Base-by-base conservation (phyloP, 306 rosid genomes). In the Senna tora region DNA sequence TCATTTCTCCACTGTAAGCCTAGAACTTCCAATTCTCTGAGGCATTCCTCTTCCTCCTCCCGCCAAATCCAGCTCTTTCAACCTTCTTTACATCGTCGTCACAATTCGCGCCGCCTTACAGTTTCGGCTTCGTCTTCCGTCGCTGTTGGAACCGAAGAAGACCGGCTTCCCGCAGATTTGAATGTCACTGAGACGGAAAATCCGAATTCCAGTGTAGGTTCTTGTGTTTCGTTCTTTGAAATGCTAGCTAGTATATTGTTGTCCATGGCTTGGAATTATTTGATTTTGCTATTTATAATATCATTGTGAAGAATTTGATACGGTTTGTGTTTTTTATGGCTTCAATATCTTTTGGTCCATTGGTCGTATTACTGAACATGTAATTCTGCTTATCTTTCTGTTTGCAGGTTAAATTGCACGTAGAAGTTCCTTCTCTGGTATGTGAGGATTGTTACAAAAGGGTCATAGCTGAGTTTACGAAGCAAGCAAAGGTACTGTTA, bases 381-480 rank as follows among this genome's bases (percentile, higher is more conserved):
- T 21, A 43, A 39, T 78, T 52, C n/a, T 59, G 67, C 45, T 19
- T 55, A 58, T 77, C 20, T 34, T n/a, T 77, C 52, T 73, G 20
- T 61, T 49, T 79, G 85, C 90, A 94, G 98, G 88, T 91, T 72
- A 94, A 85, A 74, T 73, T 94, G 88, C 85, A 81, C 25, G 87
- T 94, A 30, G 86, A 88, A 67, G 98, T 94, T 68, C 98, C 98
- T 46, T 72, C 86, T 30, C 75, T 81, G 52, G 95, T 94, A 33
- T 91, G 97, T 22, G 82, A 94, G 71, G 97, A 91, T 74, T 94
- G 96, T 79, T 85, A 91, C 92, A 69, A 78, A 22, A 75, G 66
- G 81, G 85, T 87, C 79, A 50, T 94, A 17, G 73, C 25, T 39
- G 97, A 94, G 88, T 87, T 94, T 82, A 86, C 52, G 81, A 94